phyloP scores from a whole-genome alignment of 345 rosid genomes.

The Eucalyptus paniculata region DNA sequence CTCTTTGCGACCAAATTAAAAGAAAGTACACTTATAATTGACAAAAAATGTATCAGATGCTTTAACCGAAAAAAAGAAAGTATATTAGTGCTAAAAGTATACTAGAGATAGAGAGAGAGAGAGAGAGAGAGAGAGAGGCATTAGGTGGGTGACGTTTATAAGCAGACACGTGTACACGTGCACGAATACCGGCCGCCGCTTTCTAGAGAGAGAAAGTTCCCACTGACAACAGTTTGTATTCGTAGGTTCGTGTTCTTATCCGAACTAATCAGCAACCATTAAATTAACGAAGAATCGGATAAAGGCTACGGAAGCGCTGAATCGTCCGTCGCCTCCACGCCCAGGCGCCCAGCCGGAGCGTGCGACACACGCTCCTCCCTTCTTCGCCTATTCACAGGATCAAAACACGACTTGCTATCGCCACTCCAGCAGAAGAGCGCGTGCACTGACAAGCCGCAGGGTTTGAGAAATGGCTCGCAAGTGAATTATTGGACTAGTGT shows the following conservation, averaged over 20 bases:
- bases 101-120: background rate
- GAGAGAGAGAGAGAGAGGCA: background rate
- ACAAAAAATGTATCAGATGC: background rate
- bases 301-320: background rate
- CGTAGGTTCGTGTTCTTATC: background rate
- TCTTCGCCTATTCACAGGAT: background rate
- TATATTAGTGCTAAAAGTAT: background rate
- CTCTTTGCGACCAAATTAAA: background rate
- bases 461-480: background rate
- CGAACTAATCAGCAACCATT: background rate
- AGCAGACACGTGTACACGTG: background rate
- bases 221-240: background rate
- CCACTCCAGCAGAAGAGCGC: background rate
- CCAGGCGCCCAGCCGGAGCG: background rate
- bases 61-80: background rate
- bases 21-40: background rate
- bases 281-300: background rate
- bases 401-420: background rate
- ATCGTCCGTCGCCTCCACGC: background rate
- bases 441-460: background rate
- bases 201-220: background rate
- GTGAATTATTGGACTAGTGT: background rate
- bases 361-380: background rate
- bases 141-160: background rate
- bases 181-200: background rate